These are phyloP conservation scores for Zasmidium citrigriseum DNA, from an alignment of 2,329 filamentous ascomycete genomes.

Conservation along the genomic window DNA sequence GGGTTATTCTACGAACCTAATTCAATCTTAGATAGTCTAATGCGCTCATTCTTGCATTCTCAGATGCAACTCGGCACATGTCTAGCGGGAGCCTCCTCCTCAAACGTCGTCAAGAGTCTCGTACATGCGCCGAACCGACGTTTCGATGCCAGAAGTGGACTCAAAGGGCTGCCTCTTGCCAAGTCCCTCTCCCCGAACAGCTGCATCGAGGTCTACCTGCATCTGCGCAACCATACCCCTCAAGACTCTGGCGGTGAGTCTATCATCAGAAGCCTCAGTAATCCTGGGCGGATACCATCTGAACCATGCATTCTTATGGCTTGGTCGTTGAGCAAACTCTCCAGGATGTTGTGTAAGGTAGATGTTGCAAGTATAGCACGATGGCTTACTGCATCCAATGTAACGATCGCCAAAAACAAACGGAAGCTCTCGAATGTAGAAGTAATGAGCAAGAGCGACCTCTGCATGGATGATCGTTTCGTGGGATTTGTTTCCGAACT, in stretches of 20 bases:
- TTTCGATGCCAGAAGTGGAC: not conserved
- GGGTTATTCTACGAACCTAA: not conserved
- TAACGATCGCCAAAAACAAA: not conserved
- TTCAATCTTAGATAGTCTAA: too few species aligned
- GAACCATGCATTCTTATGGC: conserved; percentile 3
- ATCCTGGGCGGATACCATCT: conserved; percentile 2
- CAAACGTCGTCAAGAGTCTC: not conserved
- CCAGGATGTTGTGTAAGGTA: not conserved
- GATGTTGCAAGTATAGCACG: conserved; percentile 1
- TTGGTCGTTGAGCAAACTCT: not conserved
- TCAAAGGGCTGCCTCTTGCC: not conserved
- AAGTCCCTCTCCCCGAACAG: not conserved
- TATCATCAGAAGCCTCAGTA: not conserved
- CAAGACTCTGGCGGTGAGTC: not conserved
- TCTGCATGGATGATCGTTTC: conserved; percentile 2
- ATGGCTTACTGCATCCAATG: conserved; percentile 7
- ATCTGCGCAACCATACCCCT: not conserved
- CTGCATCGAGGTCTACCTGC: not conserved
- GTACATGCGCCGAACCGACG: not conserved
- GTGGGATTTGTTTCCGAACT: not conserved
- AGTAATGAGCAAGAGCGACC: not conserved
- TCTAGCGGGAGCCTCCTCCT: not conserved
- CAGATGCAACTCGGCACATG: too few species aligned
- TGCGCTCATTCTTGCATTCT: too few species aligned
- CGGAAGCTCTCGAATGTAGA: not conserved